These are phyloP conservation scores for Quillaja saponaria DNA, from an alignment of 306 rosid species.

Conservation along the genomic window DNA sequence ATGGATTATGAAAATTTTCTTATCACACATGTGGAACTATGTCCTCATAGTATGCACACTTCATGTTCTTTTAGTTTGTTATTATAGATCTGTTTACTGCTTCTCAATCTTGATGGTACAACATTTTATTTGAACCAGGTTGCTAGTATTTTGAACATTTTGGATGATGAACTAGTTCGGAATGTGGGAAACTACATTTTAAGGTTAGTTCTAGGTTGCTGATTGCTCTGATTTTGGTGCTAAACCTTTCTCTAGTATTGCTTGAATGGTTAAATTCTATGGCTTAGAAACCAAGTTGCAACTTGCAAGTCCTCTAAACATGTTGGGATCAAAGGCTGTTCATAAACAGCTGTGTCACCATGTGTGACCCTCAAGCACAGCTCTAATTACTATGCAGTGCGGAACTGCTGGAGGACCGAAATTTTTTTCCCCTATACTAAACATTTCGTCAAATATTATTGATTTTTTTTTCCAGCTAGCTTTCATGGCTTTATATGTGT, in stretches of 20 bases:
- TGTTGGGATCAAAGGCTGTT: neutral
- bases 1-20: neutral
- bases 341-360: neutral
- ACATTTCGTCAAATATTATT: slow-evolving; percentile 2
- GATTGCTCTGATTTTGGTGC: slow-evolving; percentile 25
- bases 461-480: slow-evolving; percentile 18
- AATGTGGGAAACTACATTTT: slow-evolving; percentile 76
- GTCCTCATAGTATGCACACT: no score
- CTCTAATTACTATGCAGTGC: neutral
- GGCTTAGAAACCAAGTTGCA: slow-evolving; percentile 6
- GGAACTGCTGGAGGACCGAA: no score
- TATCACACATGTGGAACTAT: neutral
- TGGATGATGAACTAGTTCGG: slow-evolving; percentile 70
- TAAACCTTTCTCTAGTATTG: slow-evolving; percentile 4
- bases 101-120: slow-evolving; percentile 7
- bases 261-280: slow-evolving; percentile 6
- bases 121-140: slow-evolving; percentile 53
- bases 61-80: neutral
- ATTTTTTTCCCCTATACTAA: neutral
- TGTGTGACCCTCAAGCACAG: neutral
- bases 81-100: slow-evolving; percentile 2
- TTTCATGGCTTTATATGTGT: slow-evolving; percentile 15
- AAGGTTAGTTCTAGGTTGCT: slow-evolving; percentile 58
- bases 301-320: slow-evolving; percentile 17
- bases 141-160: slow-evolving; percentile 85